phyloP scores from a whole-genome alignment of 805 yeast genomes.

The Debaryomyces prosopidis region DNA sequence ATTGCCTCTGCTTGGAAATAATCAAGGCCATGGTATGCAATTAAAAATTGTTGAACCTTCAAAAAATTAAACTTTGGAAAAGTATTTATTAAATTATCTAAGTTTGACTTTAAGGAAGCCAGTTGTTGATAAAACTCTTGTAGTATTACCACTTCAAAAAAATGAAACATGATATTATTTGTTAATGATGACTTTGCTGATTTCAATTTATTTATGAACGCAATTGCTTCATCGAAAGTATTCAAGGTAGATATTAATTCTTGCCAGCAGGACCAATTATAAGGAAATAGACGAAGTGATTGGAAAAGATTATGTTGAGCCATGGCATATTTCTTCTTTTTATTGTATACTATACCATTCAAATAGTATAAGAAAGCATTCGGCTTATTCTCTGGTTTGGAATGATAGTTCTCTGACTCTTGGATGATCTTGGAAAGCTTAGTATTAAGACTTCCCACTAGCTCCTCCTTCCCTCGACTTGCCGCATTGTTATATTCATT shows the following conservation, averaged over 20 bases:
- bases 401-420: constrained; percentile 37
- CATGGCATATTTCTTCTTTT: constrained; percentile 55
- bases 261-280: constrained; percentile 93
- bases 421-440: constrained; percentile 35
- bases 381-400: constrained; percentile 28
- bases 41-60: constrained; percentile 77
- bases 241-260: constrained; percentile 67
- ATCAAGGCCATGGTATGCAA: constrained; percentile 82
- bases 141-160: constrained; percentile 65
- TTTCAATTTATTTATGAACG: constrained; percentile 37
- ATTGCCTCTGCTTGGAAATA: constrained; percentile 75
- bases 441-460: constrained; percentile 30
- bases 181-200: constrained; percentile 33
- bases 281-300: constrained; percentile 70
- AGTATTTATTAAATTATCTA: constrained; percentile 48
- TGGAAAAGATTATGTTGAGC: constrained; percentile 64
- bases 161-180: constrained; percentile 36
- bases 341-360: constrained; percentile 65
- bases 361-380: constrained; percentile 67
- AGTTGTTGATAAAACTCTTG: constrained; percentile 81
- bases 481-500: constrained; percentile 11
- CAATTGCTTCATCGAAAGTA: constrained; percentile 59
- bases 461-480: constrained; percentile 7
- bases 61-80: constrained; percentile 78
- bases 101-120: constrained; percentile 47